Evolutionary conservation across 169 alveolate species (phyloP), one percentile per base, ranked within the genome.

Genomic region (Plasmodium cynomolgi): DNA sequence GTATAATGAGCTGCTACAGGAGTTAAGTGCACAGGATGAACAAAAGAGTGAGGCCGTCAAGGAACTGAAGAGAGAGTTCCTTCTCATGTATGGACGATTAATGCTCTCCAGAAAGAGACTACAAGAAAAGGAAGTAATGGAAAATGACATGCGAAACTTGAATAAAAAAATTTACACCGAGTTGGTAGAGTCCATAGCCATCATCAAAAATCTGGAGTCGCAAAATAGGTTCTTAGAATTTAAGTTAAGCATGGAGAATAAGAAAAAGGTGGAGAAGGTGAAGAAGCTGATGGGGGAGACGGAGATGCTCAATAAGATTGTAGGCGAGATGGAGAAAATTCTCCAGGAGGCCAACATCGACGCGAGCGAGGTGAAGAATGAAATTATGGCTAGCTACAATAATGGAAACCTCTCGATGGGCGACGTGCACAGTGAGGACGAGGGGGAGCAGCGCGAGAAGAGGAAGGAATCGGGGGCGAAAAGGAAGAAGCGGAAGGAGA

Each of bases 121-220:
- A 56, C 96, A 96, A 80, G 97, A 96, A 83, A 92, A 95, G 39
- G 95, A 96, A 56, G 96, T 96, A 71, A 92, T 94, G 56, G 97
- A 93, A 85, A 84, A 83, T 26, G 97, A 96, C 75, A 88, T 95
- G 91, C 74, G 97, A 77, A 92, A 88, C 58, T 95, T 95, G 77
- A 96, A 96, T 83, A 85, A 79, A 73, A 75, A 82, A 31, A 93
- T 96, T 39, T 96, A 95, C 84, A 85, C 94, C 26, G 97, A 96
- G 94, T 86, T 96, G 50, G 71, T 93, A 15, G 96, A 95, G 20
- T 95, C 97, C 47, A 94, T 93, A 47, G 90, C 95, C 54, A 72
- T 91, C 50, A 84, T 95, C 41, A 80, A 85, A 80, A 92, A 91
- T 83, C 81, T 93, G 41, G 94, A 93, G 41, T 71, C 90, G 20